Conservation (phyloP, 2,329 filamentous ascomycete genomes). For the Colletotrichum shisoi region DNA sequence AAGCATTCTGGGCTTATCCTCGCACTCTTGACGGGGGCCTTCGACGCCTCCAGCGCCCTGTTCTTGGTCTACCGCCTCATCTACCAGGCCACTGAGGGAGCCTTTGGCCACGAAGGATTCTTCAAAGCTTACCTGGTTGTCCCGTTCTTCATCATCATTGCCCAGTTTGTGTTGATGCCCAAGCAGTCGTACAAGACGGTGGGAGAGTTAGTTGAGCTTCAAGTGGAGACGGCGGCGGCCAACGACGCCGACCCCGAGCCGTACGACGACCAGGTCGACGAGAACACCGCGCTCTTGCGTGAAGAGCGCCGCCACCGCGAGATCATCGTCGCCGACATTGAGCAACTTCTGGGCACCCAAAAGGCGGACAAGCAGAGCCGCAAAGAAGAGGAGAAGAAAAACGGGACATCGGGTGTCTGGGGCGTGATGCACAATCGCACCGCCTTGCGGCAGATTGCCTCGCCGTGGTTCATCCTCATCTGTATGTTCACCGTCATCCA, state of each 20-base stretch:
- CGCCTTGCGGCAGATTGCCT: constrained; percentile 75
- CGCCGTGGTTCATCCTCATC: constrained; percentile 85
- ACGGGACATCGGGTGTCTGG: constrained; percentile 80
- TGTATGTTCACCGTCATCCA: constrained; percentile 80
- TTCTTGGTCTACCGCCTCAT: constrained; percentile 78
- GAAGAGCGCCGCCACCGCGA: constrained; percentile 68
- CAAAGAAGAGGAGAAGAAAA: constrained; percentile 71
- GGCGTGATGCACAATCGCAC: constrained; percentile 80
- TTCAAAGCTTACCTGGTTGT: constrained; percentile 77
- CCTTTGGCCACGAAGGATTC: constrained; percentile 71
- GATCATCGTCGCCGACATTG: constrained; percentile 73
- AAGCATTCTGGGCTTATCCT: constrained; percentile 79
- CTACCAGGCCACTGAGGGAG: constrained; percentile 64
- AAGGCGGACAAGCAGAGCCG: constrained; percentile 69
- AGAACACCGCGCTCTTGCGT: constrained; percentile 62
- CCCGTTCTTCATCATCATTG: constrained; percentile 69
- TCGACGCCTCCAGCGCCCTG: constrained; percentile 81
- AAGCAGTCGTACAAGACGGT: constrained; percentile 82
- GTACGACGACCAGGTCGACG: constrained; percentile 65
- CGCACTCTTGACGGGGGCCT: constrained; percentile 80
- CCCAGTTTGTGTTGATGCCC: constrained; percentile 77
- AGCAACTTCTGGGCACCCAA: constrained; percentile 72
- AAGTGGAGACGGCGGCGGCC: constrained; percentile 60
- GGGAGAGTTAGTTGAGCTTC: constrained; percentile 80
- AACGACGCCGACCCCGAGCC: constrained; percentile 45